These are phyloP conservation scores for Xylaria grammica DNA, from an alignment of 495 filamentous ascomycete species.

Conservation along the genomic window DNA sequence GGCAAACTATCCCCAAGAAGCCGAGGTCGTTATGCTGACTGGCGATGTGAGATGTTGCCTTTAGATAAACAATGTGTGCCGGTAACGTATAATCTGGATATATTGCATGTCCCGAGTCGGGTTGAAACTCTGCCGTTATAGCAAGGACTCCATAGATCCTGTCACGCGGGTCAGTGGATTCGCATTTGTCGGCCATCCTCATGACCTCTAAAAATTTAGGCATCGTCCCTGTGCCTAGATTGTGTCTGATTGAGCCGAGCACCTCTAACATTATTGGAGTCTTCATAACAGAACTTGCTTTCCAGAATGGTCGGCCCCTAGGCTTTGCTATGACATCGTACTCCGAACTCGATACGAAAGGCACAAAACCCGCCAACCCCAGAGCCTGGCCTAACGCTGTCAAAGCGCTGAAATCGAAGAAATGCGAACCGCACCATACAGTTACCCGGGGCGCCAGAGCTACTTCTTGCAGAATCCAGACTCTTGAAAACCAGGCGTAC, in stretches of 20 bases:
- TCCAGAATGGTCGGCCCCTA: not conserved
- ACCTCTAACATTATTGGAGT: not conserved
- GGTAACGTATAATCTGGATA: conserved; percentile 3
- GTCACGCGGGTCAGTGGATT: not conserved
- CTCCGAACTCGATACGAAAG: not conserved
- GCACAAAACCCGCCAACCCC: too few species aligned
- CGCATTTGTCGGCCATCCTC: not conserved
- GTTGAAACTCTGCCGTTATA: conserved; percentile 3
- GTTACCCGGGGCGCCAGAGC: not conserved
- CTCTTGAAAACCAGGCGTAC: not conserved
- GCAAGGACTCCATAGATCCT: not conserved
- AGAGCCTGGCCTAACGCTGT: not conserved
- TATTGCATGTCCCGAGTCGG: not conserved
- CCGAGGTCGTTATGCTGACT: not conserved
- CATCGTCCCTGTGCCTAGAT: not conserved
- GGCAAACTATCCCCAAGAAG: not conserved
- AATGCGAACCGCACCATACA: not conserved
- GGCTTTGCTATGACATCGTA: not conserved
- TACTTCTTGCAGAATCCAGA: conserved; percentile 1
- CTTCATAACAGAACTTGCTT: not conserved
- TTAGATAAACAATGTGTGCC: not conserved
- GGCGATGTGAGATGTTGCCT: conserved; percentile 4
- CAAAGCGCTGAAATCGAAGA: not conserved
- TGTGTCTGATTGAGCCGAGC: not conserved
- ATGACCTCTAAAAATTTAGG: not conserved